Base-by-base conservation (phyloP, 345 rosid genomes). In the Citrus maxima region DNA sequence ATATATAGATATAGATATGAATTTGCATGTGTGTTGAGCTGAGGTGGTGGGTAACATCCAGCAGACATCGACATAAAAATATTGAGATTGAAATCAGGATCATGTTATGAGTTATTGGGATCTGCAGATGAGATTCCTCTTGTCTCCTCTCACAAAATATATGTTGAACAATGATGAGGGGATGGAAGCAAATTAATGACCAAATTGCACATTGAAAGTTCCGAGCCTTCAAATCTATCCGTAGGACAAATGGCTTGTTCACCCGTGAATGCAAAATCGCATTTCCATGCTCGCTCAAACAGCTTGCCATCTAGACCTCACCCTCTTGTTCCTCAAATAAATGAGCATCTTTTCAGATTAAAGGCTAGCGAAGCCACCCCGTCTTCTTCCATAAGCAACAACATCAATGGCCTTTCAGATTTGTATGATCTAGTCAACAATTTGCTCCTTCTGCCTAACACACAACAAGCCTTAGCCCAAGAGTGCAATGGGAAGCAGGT, bases 301-400 rank as follows among this genome's bases (percentile, higher is more conserved):
- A 88, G 89, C 77, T 77, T 79, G 67, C 91, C 90, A 7, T 78
- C 88, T 8, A 84, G 78, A 51, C 82, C 81, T 38, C 89, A 90
- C 73, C 89, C 86, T 19, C 69, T 86, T 24, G 61, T 73, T 5
- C 78, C 90, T 42, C 66, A 84, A 70, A 46, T 89, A 14, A 78
- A 86, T 40, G 87, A 86, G 73, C 84, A 83, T 6, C 63, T 88
- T 70, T 72, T 60, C 56, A 80, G 78, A 35, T 62, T 85, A 54
- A 85, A 83, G 70, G 58, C 70, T 46, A 70, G 80, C 25, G 60
- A 62, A 46, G 19, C 32, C 14, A 6, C 78, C 7, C 1, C 78
- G 37, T 82, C 72, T 40, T 63, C 35, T 22, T 54, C 71, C 30
- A 22, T 49, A 73, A 34, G 74, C 51, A 80, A 69, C 16, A 78